phyloP scores from a whole-genome alignment of 345 rosid genomes.

The Brassica cretica region DNA sequence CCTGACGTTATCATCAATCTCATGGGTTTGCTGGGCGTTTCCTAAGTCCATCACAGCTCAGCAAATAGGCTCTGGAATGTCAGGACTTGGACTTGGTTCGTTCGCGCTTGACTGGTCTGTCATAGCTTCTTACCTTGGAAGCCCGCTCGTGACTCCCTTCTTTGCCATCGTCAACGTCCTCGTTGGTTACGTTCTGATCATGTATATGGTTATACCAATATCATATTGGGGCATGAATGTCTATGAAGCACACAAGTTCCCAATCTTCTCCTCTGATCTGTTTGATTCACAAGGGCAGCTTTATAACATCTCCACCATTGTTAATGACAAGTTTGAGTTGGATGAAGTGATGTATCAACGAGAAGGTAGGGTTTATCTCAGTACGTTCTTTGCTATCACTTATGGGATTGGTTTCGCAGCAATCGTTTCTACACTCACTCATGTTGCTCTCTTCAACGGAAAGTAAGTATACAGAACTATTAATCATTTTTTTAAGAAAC shows the following conservation, averaged over 20 bases:
- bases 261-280: slow-evolving; percentile 55
- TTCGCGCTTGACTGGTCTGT: slow-evolving; percentile 60
- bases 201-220: slow-evolving; percentile 46
- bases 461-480: slow-evolving; percentile 39
- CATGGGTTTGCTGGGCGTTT: slow-evolving; percentile 62
- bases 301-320: slow-evolving; percentile 53
- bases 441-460: slow-evolving; percentile 62
- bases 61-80: slow-evolving; percentile 59
- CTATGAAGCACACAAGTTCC: slow-evolving; percentile 50
- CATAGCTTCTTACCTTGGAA: slow-evolving; percentile 55
- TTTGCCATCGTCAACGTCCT: slow-evolving; percentile 52
- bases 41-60: slow-evolving; percentile 61
- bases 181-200: slow-evolving; percentile 41
- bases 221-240: slow-evolving; percentile 49
- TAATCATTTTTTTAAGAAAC: background rate
- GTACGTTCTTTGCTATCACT: slow-evolving; percentile 50
- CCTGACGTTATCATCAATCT: slow-evolving; percentile 47
- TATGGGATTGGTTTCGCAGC: slow-evolving; percentile 69
- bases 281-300: slow-evolving; percentile 43
- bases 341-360: slow-evolving; percentile 41
- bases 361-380: slow-evolving; percentile 52
- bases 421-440: slow-evolving; percentile 51
- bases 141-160: slow-evolving; percentile 62
- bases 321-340: slow-evolving; percentile 53
- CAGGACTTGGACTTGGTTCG: slow-evolving; percentile 56